These are phyloP conservation scores for Kodamaea fukazawae DNA, from an alignment of 805 yeast genomes.

Conservation along the genomic window DNA sequence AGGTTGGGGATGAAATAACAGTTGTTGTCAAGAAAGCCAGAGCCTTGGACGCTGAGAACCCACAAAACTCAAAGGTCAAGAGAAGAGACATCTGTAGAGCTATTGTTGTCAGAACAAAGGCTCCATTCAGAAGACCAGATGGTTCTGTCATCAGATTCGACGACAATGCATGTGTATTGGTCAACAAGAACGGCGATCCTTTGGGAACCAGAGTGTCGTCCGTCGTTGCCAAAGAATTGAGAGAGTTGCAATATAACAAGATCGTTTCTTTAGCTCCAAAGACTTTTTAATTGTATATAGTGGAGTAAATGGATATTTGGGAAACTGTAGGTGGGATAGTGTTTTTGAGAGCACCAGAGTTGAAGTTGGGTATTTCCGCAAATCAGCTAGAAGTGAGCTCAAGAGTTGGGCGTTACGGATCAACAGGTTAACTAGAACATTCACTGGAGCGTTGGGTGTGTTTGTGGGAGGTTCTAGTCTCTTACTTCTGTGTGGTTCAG, in stretches of 20 bases:
- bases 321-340: too few relatives aligned
- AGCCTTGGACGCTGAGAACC: slow-evolving; percentile 66
- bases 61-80: slow-evolving; percentile 77
- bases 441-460: too few relatives aligned
- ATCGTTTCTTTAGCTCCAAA: slow-evolving; percentile 90
- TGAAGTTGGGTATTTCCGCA: too few relatives aligned
- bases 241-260: slow-evolving; percentile 78
- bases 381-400: too few relatives aligned
- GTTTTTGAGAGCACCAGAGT: too few relatives aligned
- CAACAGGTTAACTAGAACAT: too few relatives aligned
- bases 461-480: too few relatives aligned
- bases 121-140: slow-evolving; percentile 72
- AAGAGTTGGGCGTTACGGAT: too few relatives aligned
- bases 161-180: slow-evolving; percentile 94
- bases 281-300: slow-evolving; percentile 13
- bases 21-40: slow-evolving; percentile 91
- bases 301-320: slow-evolving; percentile 3
- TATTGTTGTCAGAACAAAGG: slow-evolving; percentile 89
- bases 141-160: slow-evolving; percentile 86
- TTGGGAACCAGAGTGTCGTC: slow-evolving; percentile 89
- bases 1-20: slow-evolving; percentile 88
- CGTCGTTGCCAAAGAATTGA: slow-evolving; percentile 87
- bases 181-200: slow-evolving; percentile 91
- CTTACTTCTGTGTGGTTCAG: too few relatives aligned
- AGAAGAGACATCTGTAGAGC: slow-evolving; percentile 96